phyloP scores from a whole-genome alignment of 768 basidiomycete genomes.

The Coprinopsis strossmayeri region DNA sequence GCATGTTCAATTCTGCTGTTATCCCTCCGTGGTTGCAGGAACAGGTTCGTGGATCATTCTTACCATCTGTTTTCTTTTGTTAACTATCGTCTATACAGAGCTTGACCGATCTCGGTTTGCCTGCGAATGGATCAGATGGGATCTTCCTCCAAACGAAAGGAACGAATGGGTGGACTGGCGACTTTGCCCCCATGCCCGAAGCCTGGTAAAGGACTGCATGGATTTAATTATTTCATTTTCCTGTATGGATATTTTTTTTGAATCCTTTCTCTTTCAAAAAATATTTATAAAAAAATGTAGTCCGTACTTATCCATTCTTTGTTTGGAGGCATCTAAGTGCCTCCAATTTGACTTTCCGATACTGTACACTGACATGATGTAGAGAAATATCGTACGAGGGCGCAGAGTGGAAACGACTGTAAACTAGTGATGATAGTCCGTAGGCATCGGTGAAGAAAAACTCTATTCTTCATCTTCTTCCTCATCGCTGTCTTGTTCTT shows the following conservation, averaged over 20 bases:
- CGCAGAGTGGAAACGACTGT: neutral
- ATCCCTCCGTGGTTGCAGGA: slow-evolving; percentile 93
- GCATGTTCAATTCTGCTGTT: slow-evolving; percentile 68
- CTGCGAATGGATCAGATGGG: slow-evolving; percentile 87
- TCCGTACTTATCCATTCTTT: slow-evolving; percentile 1
- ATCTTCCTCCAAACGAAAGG: slow-evolving; percentile 77
- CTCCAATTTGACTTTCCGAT: neutral
- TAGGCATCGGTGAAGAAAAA: neutral
- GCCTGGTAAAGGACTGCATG: slow-evolving; percentile 66
- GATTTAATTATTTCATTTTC: neutral
- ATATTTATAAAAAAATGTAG: neutral
- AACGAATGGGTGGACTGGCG: slow-evolving; percentile 68
- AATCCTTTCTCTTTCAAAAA: neutral
- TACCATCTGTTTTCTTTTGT: neutral
- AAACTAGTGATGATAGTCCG: neutral
- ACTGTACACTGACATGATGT: neutral
- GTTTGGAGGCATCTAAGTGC: too few relatives aligned
- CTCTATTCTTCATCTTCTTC: slow-evolving; percentile 55
- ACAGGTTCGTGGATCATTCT: slow-evolving; percentile 45
- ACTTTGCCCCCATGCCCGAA: slow-evolving; percentile 73
- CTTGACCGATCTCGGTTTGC: slow-evolving; percentile 82
- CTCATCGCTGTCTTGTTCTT: slow-evolving; percentile 81
- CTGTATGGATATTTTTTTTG: neutral
- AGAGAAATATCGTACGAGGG: neutral
- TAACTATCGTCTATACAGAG: slow-evolving; percentile 41